Base-by-base conservation (phyloP, 352 stramenopile species). In the Phytophthora colocasiae region DNA sequence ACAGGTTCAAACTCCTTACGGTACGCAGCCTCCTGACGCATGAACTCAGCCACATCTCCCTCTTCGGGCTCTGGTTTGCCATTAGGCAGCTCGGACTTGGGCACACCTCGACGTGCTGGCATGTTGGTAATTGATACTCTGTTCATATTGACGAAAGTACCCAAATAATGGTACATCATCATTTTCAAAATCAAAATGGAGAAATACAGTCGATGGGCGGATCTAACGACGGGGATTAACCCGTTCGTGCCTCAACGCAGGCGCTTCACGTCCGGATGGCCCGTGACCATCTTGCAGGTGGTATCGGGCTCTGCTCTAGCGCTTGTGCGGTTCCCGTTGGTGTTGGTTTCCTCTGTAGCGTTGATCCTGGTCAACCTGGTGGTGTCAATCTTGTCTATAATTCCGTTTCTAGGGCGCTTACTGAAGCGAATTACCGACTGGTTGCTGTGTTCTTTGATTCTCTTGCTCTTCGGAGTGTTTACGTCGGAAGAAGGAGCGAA, bases 191-290 rank as follows among this genome's bases (percentile, higher is more conserved):
- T 19, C 19, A 19, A 95, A 7, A 95, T 95, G 87, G 87, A 96
- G 70, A 96, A 96, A 71, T 96, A 90, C 75, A 92, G 74, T 53
- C 82, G 87, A 36, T 96, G 87, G 87, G 81, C 85, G 65, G 87
- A 96, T 48, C 76, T 94, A 70, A 89, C 81, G 58, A 96, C 87
- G 59, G 87, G 87, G 27, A 90, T 93, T 62, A 96, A 96, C 69
- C 87, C 87, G 63, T 96, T 96, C 73, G 87, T 96, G 59, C 85
- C 85, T 52, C 80, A 90, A 69, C 78, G 85, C 63, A 78, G 83
- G 69, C 81, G 78, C 2, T 74, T 90, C 26, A 76, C 76, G 34
- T 73, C 62, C 49, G 81, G 69, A 24, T 64, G 84, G 31, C 56
- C 63, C 0, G 52, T 86, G 43, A 81, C 69, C 3, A 67, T 68